Evolutionary conservation across 1,284 basidiomycete genomes (phyloP).

Genomic region (Lentinula novae-zelandiae): DNA sequence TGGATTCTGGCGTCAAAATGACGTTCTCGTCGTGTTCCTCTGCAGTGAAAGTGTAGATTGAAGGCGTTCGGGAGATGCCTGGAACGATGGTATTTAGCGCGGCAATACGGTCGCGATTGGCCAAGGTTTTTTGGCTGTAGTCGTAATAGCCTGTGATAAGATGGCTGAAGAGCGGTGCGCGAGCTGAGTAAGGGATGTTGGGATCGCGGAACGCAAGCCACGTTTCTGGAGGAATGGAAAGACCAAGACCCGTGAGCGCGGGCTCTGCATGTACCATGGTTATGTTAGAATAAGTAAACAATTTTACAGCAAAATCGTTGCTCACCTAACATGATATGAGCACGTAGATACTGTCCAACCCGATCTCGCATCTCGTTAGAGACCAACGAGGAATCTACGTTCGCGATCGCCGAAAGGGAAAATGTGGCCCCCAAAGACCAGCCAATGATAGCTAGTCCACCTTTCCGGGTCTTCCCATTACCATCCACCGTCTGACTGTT

Average conservation of each 20-base stretch:
- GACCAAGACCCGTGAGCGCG: background rate
- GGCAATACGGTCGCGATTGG: background rate
- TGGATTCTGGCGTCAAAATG: slow-evolving; percentile 2
- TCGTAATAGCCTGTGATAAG: slow-evolving; percentile 2
- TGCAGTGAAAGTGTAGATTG: background rate
- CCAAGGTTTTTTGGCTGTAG: background rate
- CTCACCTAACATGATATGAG: slow-evolving; percentile 6
- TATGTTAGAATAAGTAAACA: background rate
- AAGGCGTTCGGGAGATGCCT: background rate
- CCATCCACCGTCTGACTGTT: background rate
- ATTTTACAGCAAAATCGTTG: background rate
- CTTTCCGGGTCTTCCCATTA: background rate
- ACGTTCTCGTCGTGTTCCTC: background rate
- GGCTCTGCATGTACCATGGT: background rate
- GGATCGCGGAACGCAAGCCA: background rate
- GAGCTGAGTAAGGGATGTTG: background rate
- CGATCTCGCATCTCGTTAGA: background rate
- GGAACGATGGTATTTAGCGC: background rate
- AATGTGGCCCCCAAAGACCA: slow-evolving; percentile 11
- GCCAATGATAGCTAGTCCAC: slow-evolving; percentile 11
- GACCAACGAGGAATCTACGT: background rate
- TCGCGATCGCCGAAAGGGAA: slow-evolving; percentile 6
- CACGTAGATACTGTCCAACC: background rate
- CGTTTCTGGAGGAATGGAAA: background rate
- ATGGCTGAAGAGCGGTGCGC: background rate